phyloP scores from a whole-genome alignment of 176 grass and related monocot species.

The Musa itinerans region DNA sequence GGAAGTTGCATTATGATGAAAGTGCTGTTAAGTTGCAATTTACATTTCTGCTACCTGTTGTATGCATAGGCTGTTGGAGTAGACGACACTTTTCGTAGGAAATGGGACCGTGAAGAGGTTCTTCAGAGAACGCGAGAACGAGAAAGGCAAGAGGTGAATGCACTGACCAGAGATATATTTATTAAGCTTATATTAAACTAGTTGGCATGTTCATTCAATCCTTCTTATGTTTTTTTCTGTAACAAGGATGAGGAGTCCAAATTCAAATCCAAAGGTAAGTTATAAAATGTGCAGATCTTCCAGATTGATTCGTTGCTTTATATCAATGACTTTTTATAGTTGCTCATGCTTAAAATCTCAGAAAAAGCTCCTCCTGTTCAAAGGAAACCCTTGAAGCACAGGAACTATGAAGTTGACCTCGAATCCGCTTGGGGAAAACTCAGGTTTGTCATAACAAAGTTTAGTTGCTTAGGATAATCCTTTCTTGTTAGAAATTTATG shows the following conservation, averaged over 20 bases:
- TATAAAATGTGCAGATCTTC: not conserved
- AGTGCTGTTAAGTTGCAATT: not conserved
- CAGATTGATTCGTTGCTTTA: not conserved
- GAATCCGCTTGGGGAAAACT: slow-evolving; percentile 96
- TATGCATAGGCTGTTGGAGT: slow-evolving; percentile 57
- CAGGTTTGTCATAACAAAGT: slow-evolving; percentile 37
- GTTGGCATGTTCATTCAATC: not conserved
- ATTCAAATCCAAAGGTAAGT: slow-evolving; percentile 60
- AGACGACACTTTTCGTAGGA: slow-evolving; percentile 85
- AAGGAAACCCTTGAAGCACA: slow-evolving; percentile 89
- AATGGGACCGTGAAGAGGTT: slow-evolving; percentile 84
- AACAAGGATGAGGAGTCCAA: slow-evolving; percentile 34
- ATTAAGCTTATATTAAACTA: not conserved
- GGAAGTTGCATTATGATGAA: not conserved
- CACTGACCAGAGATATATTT: not conserved
- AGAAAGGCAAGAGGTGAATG: slow-evolving; percentile 56
- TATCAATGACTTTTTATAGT: not conserved
- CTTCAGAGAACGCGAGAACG: slow-evolving; percentile 75
- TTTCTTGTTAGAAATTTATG: too few relatives aligned
- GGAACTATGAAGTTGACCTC: slow-evolving; percentile 97
- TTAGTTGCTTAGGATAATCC: not conserved
- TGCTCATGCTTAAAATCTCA: slow-evolving; percentile 17
- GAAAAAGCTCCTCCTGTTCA: slow-evolving; percentile 77
- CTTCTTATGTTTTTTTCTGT: slow-evolving; percentile 16
- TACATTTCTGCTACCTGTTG: slow-evolving; percentile 14